phyloP scores from a whole-genome alignment of 139 green algal species.

The Haematococcus lacustris region DNA sequence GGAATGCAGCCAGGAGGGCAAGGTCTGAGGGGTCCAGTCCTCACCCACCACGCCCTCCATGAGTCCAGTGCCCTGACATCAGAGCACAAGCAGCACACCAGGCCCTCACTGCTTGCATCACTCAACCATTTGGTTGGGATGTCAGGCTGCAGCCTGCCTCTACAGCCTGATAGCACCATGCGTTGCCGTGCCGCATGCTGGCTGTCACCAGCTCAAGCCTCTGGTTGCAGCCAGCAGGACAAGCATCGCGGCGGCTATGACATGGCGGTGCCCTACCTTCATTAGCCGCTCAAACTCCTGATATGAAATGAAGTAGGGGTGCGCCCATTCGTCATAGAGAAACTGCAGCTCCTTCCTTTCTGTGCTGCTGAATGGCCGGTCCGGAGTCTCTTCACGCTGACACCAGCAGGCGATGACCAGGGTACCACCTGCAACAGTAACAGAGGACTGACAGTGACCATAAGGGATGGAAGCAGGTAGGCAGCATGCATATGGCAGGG shows the following conservation, averaged over 20 bases:
- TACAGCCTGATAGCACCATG: no score
- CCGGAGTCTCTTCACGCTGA: conserved; percentile 71
- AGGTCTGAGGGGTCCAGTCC: conserved; percentile 83
- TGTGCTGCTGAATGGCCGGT: conserved; percentile 50
- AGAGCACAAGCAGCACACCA: background rate
- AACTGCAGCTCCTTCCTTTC: conserved; percentile 81
- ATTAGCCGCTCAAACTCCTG: conserved; percentile 84
- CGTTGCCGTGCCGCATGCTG: no score
- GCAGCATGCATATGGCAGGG: no score
- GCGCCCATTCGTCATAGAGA: conserved; percentile 90
- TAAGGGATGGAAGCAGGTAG: no score
- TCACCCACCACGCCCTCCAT: conserved; percentile 45
- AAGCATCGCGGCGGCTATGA: no score
- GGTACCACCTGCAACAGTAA: conserved; percentile 53
- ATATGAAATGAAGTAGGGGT: conserved; percentile 92
- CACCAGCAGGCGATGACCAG: conserved; percentile 88
- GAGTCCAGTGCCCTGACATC: conserved; percentile 50
- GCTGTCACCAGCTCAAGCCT: no score
- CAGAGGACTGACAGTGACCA: no score
- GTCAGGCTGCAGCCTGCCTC: no score
- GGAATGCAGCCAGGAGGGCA: conserved; percentile 84
- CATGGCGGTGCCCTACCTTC: no score
- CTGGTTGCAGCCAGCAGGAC: no score
- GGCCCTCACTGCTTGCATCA: no score
- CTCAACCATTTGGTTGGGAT: no score